Percentiles rank a stretch among this genome's conserved stretches.
Conservation (phyloP, 176 grass and related monocot genomes). For the Eleusine indica region DNA sequence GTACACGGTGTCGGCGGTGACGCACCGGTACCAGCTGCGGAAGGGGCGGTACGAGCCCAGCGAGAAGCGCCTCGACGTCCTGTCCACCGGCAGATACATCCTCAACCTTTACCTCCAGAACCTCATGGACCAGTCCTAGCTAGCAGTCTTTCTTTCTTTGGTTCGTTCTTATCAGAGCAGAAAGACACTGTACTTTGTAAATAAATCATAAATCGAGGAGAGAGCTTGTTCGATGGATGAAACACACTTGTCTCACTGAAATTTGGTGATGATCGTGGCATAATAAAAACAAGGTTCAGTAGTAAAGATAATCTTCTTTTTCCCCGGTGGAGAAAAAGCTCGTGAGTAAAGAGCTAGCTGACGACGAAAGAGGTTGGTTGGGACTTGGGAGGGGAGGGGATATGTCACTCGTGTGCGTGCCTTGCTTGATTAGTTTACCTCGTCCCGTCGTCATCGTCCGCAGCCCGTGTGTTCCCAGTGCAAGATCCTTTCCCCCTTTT, state of each 20-base stretch:
- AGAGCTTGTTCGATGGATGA: background rate
- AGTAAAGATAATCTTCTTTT: background rate
- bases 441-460: background rate
- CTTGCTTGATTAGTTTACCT: background rate
- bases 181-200: background rate
- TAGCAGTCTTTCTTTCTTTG: background rate
- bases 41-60: conserved; percentile 87
- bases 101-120: conserved; percentile 84
- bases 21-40: conserved; percentile 87
- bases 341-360: too few species aligned
- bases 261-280: background rate
- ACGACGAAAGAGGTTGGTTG: background rate
- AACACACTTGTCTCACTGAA: background rate
- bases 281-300: background rate
- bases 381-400: too few species aligned
- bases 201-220: background rate
- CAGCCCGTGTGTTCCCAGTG: background rate
- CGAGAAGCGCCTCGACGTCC: conserved; percentile 95
- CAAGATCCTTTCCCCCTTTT: background rate
- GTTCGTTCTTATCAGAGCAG: background rate
- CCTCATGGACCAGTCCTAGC: conserved; percentile 77
- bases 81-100: conserved; percentile 86
- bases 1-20: conserved; percentile 89
- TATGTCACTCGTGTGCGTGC: background rate
- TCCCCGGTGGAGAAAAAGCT: background rate